Evolutionary conservation across 768 basidiomycete genomes (phyloP), one percentile per base, ranked within the genome.

Genomic region (Hortiboletus flavorubellus): DNA sequence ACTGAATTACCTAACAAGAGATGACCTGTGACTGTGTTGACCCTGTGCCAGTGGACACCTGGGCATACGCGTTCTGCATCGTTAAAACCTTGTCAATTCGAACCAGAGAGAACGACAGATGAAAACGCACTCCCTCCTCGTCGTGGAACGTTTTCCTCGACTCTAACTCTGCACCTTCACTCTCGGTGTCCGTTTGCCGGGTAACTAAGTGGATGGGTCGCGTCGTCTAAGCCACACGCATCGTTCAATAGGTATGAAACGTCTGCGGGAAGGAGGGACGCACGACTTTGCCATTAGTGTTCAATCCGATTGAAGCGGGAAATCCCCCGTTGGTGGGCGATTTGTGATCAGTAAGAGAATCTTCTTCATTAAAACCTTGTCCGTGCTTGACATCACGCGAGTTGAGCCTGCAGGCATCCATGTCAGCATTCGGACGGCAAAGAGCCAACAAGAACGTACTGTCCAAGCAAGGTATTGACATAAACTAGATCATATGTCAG

Each of bases 281-380:
- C 33, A 71, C 68, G 0, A 16, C 44, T 46, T 66, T 70, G 15
- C 2, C 12, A n/a, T 47, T 51, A 6, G 43, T 39, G 26, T 58
- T 51, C 16, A 71, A 39, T 14, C 54, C 54, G 5, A 70, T 46
- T 2, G 55, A 43, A 2, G 34, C 29, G 2, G 55, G 55, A 5
- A 60, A n/a, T 23, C 42, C 53, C 9, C 23, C 26, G n/a, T 29
- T 35, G 4, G 39, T n/a, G 4, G 45, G n/a, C 0, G 31, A 29
- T 14, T 59, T 54, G 23, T 44, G 64, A 31, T 55, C 53, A 0
- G 41, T 37, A 0, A 56, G 15, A 10, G 66, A 59, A 1, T 61
- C 64, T 46, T 70, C 69, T 51, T 67, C 64, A 6, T 70, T 54
- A n/a, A 67, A 3, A 35, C 69, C 69, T 0, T 51, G 49, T 0